Percentiles rank a stretch among this genome's conserved stretches.
phyloP scores from a whole-genome alignment of 2,329 filamentous ascomycete genomes.

The Ascomycota sp. region DNA sequence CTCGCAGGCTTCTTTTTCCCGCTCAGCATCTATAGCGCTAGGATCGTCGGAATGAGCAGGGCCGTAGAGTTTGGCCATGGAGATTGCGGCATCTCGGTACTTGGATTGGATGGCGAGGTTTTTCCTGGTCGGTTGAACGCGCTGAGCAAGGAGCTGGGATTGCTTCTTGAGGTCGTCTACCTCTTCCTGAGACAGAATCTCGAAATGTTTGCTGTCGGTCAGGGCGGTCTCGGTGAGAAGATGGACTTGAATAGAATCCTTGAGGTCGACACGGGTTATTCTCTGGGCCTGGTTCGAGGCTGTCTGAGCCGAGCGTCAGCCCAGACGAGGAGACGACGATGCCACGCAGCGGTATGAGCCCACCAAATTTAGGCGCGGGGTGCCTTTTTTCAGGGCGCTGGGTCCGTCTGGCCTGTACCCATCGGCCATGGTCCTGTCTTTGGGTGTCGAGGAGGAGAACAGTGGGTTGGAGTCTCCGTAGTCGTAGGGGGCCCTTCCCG shows the following conservation, averaged over 20 bases:
- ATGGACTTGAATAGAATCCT: conserved; percentile 67
- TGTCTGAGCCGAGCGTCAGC: conserved; percentile 15
- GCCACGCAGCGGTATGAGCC: neutral
- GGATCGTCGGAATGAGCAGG: conserved; percentile 31
- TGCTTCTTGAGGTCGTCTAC: conserved; percentile 85
- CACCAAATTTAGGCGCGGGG: conserved; percentile 35
- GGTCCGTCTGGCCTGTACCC: conserved; percentile 31
- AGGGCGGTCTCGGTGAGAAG: conserved; percentile 86
- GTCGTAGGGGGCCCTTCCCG: conserved; percentile 14
- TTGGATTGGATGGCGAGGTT: conserved; percentile 83
- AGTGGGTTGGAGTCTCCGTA: conserved; percentile 13
- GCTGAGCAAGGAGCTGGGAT: conserved; percentile 46
- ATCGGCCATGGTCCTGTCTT: conserved; percentile 31
- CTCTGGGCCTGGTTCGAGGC: conserved; percentile 31
- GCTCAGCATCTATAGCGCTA: conserved; percentile 42
- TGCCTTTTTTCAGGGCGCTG: conserved; percentile 15
- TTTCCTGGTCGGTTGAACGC: conserved; percentile 63
- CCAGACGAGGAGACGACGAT: neutral
- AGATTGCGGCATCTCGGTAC: conserved; percentile 79
- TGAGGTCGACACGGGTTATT: conserved; percentile 37
- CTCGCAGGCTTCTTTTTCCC: conserved; percentile 53
- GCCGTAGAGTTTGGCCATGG: conserved; percentile 62
- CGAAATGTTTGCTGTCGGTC: conserved; percentile 66
- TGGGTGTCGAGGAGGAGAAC: conserved; percentile 16
- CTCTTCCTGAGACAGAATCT: conserved; percentile 78